A percentile compares a stretch with the other conserved stretches of the same genome.
Conservation (phyloP, 805 yeast genomes). For the Zygosaccharomyces bailii region DNA sequence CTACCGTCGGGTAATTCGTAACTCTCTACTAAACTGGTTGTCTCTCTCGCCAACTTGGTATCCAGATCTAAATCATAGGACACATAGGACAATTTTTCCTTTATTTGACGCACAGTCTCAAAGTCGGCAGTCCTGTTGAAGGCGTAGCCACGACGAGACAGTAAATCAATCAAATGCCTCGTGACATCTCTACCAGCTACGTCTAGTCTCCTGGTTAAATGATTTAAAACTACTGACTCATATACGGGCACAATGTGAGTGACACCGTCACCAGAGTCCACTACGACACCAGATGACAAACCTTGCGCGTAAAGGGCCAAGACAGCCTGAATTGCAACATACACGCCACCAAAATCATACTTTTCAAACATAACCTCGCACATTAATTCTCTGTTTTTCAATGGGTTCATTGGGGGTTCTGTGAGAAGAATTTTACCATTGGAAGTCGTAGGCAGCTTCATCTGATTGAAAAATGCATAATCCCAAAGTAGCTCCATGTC, state of each 20-base stretch:
- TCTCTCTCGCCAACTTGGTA: conserved; percentile 80
- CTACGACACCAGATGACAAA: conserved; percentile 93
- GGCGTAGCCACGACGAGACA: conserved; percentile 95
- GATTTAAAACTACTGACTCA: conserved; percentile 94
- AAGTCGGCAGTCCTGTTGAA: conserved; percentile 98
- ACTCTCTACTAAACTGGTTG: conserved; percentile 88
- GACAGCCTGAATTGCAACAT: conserved; percentile 97
- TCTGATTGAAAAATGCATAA: conserved; percentile 88
- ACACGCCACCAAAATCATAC: conserved; percentile 87
- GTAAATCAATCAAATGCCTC: conserved; percentile 84
- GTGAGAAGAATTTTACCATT: conserved; percentile 84
- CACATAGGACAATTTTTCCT: conserved; percentile 93
- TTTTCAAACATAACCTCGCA: conserved; percentile 93
- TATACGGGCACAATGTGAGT: conserved; percentile 98
- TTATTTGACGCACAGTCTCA: conserved; percentile 96
- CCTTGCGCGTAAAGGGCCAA: conserved; percentile 97
- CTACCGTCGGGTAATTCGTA: conserved; percentile 97
- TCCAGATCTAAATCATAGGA: conserved; percentile 92
- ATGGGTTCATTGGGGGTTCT: conserved; percentile 97
- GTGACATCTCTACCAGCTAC: conserved; percentile 99
- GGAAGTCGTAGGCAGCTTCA: conserved; percentile 70
- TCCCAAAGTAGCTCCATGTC: conserved; percentile 99
- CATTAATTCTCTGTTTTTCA: conserved; percentile 87
- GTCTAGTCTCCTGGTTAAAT: conserved; percentile 85
- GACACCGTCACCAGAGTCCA: conserved; percentile 93